phyloP scores from a whole-genome alignment of 106 monocot genomes.

The Apostasia ramifera region DNA sequence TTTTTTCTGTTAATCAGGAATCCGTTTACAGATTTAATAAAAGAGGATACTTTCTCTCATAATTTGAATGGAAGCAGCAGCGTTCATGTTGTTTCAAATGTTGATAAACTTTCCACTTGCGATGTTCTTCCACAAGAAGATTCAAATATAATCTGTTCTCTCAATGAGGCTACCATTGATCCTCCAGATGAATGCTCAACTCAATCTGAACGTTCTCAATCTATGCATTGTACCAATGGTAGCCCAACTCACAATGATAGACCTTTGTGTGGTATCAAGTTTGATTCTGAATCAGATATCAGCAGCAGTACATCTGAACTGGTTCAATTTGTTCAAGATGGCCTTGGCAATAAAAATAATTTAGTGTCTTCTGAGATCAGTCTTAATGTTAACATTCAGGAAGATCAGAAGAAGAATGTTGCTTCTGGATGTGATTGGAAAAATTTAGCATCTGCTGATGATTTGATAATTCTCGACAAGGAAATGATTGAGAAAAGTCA shows the following conservation, averaged over 20 bases:
- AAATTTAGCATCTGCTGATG: slow-evolving; percentile 37
- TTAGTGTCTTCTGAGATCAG: slow-evolving; percentile 20
- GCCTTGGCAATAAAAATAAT: slow-evolving; percentile 20
- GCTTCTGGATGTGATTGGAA: slow-evolving; percentile 38
- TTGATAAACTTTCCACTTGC: slow-evolving; percentile 14
- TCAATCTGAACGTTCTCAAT: slow-evolving; percentile 13
- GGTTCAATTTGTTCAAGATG: slow-evolving; percentile 28
- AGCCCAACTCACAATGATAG: slow-evolving; percentile 66
- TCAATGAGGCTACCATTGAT: slow-evolving; percentile 36
- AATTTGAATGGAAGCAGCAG: slow-evolving; percentile 23
- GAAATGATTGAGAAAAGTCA: slow-evolving; percentile 8
- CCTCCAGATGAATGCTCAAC: slow-evolving; percentile 39
- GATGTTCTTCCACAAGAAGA: slow-evolving; percentile 18
- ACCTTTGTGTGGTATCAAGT: slow-evolving; percentile 32
- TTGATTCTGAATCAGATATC: slow-evolving; percentile 33
- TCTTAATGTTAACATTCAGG: slow-evolving; percentile 4
- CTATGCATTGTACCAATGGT: slow-evolving; percentile 37
- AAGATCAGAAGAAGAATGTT: slow-evolving; percentile 25
- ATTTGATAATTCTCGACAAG: slow-evolving; percentile 39
- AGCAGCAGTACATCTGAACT: slow-evolving; percentile 10
- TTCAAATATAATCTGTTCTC: slow-evolving; percentile 21
- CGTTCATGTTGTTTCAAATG: slow-evolving; percentile 12
- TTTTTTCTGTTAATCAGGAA: slow-evolving; percentile 29
- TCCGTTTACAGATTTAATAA: slow-evolving; percentile 37
- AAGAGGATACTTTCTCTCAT: slow-evolving; percentile 27